Evolutionary conservation across 108 stramenopile species (phyloP), one percentile per base, ranked within the genome.

Genomic region (Fragilaria crotonensis): DNA sequence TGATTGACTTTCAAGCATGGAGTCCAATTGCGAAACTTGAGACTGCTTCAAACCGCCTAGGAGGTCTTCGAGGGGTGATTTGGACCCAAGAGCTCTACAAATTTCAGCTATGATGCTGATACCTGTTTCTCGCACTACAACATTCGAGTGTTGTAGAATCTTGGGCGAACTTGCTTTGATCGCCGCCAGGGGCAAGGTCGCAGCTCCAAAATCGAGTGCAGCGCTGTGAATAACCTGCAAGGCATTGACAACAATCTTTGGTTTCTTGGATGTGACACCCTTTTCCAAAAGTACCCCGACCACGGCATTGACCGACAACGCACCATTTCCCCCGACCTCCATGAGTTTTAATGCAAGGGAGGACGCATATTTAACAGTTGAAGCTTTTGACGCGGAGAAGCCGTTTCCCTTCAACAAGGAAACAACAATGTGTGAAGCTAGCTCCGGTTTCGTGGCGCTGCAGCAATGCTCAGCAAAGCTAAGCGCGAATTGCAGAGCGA

Each of bases 31-130:
- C 25, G 71, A 62, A 18, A 74, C 63, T 55, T 89, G 93, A 19
- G 89, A 36, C n/a, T 72, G 71, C 59, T 94, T 86, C 77, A 94
- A 72, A 30, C 74, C 66, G 33, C 68, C 80, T 19, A 94, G 60
- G 2, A 89, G 54, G 36, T 63, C 56, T 66, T 79, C 64, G 45
- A 90, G 25, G 1, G 83, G 71, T 25, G 48, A 60, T 57, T 87
- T 89, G 5, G 87, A 86, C 20, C 80, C 86, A 22, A 94, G 54
- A n/a, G 87, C 68, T 21, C 89, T 68, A 60, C 93, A 90, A 18
- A 90, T 65, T 70, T 94, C 93, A 28, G 85, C 87, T 1, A 85
- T 41, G 31, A 90, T 75, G 21, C 83, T 73, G 27, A 94, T 62
- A 18, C 84, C 89, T 52, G 52, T 59, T 17, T 86, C 93, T 22